Evolutionary conservation across 805 yeast species (phyloP).

Genomic region (Saturnispora saitoi): DNA sequence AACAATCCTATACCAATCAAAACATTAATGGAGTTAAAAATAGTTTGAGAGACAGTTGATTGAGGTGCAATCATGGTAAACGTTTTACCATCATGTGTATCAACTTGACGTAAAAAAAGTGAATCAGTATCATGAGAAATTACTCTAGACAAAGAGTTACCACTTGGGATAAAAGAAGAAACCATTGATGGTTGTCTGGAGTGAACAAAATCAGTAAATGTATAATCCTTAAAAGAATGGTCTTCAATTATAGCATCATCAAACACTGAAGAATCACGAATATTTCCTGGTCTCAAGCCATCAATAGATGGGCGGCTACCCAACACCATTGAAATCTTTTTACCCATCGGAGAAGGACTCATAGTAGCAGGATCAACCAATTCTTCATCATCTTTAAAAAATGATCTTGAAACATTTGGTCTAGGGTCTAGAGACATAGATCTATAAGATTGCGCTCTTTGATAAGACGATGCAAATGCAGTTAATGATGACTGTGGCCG

Average conservation of each 20-base stretch:
- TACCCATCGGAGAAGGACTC: conserved; percentile 58
- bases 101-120: conserved; percentile 40
- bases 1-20: conserved; percentile 62
- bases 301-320: conserved; percentile 14
- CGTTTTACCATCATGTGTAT: conserved; percentile 60
- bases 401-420: conserved; percentile 55
- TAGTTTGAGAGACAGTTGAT: conserved; percentile 66
- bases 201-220: conserved; percentile 22
- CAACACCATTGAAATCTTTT: conserved; percentile 50
- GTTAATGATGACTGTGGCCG: conserved; percentile 29
- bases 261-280: conserved; percentile 14
- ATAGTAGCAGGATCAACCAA: conserved; percentile 58
- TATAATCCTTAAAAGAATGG: conserved; percentile 31
- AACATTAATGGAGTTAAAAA: conserved; percentile 58
- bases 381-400: conserved; percentile 55
- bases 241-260: conserved; percentile 34
- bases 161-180: conserved; percentile 10
- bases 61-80: conserved; percentile 72
- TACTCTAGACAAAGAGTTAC: conserved; percentile 15
- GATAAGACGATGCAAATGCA: conserved; percentile 70
- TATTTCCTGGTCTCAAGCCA: not conserved
- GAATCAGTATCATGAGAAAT: conserved; percentile 24
- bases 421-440: conserved; percentile 44
- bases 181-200: conserved; percentile 17
- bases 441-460: conserved; percentile 66